phyloP scores from a whole-genome alignment of 106 monocot genomes.

The Ottelia alismoides region DNA sequence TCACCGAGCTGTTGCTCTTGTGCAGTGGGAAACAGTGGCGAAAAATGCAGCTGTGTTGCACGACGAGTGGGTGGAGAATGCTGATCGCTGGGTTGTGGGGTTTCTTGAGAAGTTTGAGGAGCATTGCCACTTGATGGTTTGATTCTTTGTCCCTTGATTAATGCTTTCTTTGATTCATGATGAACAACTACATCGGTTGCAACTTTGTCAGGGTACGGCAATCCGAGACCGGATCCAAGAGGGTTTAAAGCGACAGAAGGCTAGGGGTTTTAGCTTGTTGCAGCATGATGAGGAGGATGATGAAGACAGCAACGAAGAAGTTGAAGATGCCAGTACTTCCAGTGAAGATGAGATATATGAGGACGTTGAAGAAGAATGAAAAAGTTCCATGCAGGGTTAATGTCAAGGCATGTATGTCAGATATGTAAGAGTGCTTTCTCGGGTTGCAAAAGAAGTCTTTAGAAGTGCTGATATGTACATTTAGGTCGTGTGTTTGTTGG shows the following conservation, averaged over 20 bases:
- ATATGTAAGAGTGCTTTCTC: too few relatives aligned
- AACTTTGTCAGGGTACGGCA: slow-evolving; percentile 10
- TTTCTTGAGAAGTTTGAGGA: slow-evolving; percentile 90
- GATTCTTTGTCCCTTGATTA: not conserved
- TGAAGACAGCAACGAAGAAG: slow-evolving; percentile 1
- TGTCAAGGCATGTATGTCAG: too few relatives aligned
- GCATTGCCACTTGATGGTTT: slow-evolving; percentile 74
- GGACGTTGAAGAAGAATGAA: slow-evolving; percentile 9
- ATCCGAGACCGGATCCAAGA: slow-evolving; percentile 19
- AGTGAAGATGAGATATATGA: slow-evolving; percentile 6
- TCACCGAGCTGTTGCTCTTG: too few relatives aligned
- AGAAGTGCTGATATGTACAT: too few relatives aligned
- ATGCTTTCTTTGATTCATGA: not conserved
- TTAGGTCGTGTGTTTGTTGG: too few relatives aligned
- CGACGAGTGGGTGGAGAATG: slow-evolving; percentile 94
- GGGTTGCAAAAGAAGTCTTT: too few relatives aligned
- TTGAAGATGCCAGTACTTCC: too few relatives aligned
- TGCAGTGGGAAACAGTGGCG: slow-evolving; percentile 49
- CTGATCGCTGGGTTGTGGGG: slow-evolving; percentile 93
- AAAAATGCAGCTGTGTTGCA: slow-evolving; percentile 56
- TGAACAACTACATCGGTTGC: not conserved
- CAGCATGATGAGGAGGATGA: slow-evolving; percentile 19
- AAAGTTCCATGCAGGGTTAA: not conserved
- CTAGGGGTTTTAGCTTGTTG: slow-evolving; percentile 10
- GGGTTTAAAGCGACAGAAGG: slow-evolving; percentile 15